Evolutionary conservation across 129 eudicot genomes (phyloP).

Genomic region (Escallonia herrerae): DNA sequence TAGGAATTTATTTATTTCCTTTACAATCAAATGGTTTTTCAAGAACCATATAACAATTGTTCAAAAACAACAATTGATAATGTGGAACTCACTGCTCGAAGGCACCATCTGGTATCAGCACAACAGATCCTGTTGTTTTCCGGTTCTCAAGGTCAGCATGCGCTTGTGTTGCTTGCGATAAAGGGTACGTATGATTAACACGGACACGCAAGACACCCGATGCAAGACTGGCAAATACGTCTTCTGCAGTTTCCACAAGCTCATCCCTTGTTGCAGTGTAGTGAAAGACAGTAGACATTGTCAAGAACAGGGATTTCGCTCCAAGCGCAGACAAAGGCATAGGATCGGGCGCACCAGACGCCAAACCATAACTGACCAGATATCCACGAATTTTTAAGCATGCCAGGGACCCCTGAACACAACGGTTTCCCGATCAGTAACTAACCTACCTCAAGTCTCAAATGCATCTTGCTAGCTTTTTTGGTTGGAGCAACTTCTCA

Average conservation of each 20-base stretch:
- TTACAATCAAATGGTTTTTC: no score
- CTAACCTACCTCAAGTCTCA: not conserved
- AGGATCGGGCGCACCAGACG: constrained; percentile 59
- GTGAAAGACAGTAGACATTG: constrained; percentile 54
- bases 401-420: constrained; percentile 62
- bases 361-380: constrained; percentile 65
- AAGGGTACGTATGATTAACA: constrained; percentile 59
- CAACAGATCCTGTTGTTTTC: constrained; percentile 66
- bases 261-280: constrained; percentile 49
- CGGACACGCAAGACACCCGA: constrained; percentile 51
- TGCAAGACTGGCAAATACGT: constrained; percentile 44
- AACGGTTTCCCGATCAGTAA: not conserved
- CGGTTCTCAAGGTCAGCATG: constrained; percentile 66
- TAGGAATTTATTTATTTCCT: no score
- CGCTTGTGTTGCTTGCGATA: constrained; percentile 66
- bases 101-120: constrained; percentile 52
- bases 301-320: constrained; percentile 49
- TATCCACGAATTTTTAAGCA: constrained; percentile 68
- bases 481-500: no score
- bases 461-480: no score
- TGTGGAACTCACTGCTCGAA: constrained; percentile 3
- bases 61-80: no score
- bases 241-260: constrained; percentile 46
- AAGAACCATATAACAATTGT: no score
- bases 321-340: constrained; percentile 51